Evolutionary conservation across 768 basidiomycete genomes (phyloP).

Genomic region (Clavulina sp.): DNA sequence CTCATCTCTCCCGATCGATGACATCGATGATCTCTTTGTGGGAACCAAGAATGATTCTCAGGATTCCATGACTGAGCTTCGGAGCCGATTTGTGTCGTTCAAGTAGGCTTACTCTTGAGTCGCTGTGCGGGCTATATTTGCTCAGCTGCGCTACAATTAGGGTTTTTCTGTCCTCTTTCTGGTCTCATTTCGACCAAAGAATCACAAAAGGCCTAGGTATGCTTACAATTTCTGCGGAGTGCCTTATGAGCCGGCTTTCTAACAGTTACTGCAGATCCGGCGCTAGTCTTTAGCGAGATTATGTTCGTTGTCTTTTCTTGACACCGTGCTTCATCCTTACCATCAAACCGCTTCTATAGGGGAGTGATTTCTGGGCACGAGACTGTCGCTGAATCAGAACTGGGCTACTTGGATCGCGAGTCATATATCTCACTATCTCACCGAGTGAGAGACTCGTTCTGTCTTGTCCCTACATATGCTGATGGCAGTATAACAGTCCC

Average conservation of each 20-base stretch:
- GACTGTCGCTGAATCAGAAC: conserved; percentile 21
- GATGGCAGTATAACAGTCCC: conserved; percentile 9
- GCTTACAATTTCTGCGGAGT: conserved; percentile 4
- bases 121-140: too few species aligned
- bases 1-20: too few species aligned
- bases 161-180: conserved; percentile 25
- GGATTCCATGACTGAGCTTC: too few species aligned
- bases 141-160: background rate
- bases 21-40: too few species aligned
- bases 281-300: conserved; percentile 45
- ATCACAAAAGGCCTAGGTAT: conserved; percentile 37
- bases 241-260: background rate
- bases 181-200: conserved; percentile 38
- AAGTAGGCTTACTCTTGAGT: too few species aligned
- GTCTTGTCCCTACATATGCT: background rate
- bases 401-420: conserved; percentile 26
- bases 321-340: background rate
- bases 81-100: too few species aligned
- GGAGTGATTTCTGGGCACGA: conserved; percentile 58
- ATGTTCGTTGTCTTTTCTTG: conserved; percentile 23
- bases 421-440: conserved; percentile 22
- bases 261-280: conserved; percentile 31
- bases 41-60: too few species aligned
- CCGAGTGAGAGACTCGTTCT: background rate
- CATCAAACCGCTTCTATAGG: conserved; percentile 4